Evolutionary conservation across 352 stramenopile genomes (phyloP).

Genomic region (Globisporangium acanthophoron): DNA sequence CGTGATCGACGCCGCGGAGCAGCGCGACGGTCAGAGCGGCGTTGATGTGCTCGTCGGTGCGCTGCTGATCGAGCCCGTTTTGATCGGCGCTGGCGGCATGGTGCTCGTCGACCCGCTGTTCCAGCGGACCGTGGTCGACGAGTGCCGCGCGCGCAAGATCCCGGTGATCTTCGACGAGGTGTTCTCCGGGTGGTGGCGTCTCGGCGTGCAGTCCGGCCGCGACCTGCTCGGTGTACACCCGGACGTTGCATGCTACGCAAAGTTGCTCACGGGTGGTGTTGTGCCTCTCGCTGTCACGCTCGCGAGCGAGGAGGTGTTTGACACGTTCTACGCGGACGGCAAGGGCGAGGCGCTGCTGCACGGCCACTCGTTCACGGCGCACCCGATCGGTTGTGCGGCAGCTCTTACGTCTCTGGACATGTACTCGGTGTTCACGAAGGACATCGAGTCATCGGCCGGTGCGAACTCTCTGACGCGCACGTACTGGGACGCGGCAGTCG

Average conservation of each 20-base stretch:
- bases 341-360: conserved; percentile 88
- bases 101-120: conserved; percentile 90
- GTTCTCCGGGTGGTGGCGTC: conserved; percentile 88
- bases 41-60: conserved; percentile 51
- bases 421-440: conserved; percentile 63
- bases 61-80: conserved; percentile 86
- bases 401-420: conserved; percentile 86
- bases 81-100: conserved; percentile 88
- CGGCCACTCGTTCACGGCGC: conserved; percentile 91
- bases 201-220: conserved; percentile 80
- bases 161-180: conserved; percentile 92
- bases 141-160: conserved; percentile 69
- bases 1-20: conserved; percentile 37
- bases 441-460: background rate
- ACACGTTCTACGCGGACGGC: conserved; percentile 84
- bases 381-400: conserved; percentile 87
- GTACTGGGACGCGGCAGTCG: conserved; percentile 53
- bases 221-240: conserved; percentile 84
- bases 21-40: conserved; percentile 12
- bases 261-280: conserved; percentile 88
- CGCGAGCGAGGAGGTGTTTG: conserved; percentile 84
- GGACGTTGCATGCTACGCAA: conserved; percentile 90
- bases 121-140: conserved; percentile 83
- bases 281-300: conserved; percentile 86
- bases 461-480: conserved; percentile 12